Base-by-base conservation (phyloP, 1,139 yeast genomes). In the Hemisphaericaspora subhashii region DNA sequence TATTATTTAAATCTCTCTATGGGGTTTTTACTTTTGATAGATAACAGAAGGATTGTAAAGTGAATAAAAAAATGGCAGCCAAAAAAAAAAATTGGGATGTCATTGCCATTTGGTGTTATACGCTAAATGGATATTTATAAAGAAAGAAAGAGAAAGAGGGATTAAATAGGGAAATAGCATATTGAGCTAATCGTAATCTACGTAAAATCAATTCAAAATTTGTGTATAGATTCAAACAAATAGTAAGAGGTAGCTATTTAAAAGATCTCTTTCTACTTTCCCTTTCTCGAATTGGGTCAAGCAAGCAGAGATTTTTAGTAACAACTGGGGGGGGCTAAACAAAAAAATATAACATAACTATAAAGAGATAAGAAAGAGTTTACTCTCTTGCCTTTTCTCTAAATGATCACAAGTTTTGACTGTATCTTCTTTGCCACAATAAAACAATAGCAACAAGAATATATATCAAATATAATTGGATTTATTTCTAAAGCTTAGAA, bases 401-500 rank as follows among this genome's bases (percentile, higher is more conserved):
- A n/a, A n/a, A n/a, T n/a, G n/a, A n/a, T n/a, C n/a, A n/a, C n/a
- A n/a, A n/a, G n/a, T n/a, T n/a, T n/a, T n/a, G n/a, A 8, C 11
- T 23, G 11, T 23, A 12, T 13, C 12, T 24, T n/a, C 27, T 24
- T 14, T 24, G 27, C 15, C 27, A 24, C n/a, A 24, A 24, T 4
- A 24, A 29, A 17, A 12, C 10, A 14, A 16, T 15, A 29, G 15
- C 10, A 11, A 18, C 14, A 29, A 8, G 8, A 27, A 15, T n/a
- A 20, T 8, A 29, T 7, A 18, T 9, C 15, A 16, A 17, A 17
- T 9, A 9, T 18, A n/a, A 5, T 11, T 15, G 3, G 31, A 14
- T 15, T n/a, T n/a, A n/a, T n/a, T n/a, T n/a, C n/a, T n/a, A n/a
- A 27, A 11, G 20, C n/a, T 71, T 77, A 90, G 76, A 90, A 92